Percentiles rank a stretch among this genome's conserved stretches.
Conservation (phyloP, 441 rosid species). For the Theobroma grandiflorum region DNA sequence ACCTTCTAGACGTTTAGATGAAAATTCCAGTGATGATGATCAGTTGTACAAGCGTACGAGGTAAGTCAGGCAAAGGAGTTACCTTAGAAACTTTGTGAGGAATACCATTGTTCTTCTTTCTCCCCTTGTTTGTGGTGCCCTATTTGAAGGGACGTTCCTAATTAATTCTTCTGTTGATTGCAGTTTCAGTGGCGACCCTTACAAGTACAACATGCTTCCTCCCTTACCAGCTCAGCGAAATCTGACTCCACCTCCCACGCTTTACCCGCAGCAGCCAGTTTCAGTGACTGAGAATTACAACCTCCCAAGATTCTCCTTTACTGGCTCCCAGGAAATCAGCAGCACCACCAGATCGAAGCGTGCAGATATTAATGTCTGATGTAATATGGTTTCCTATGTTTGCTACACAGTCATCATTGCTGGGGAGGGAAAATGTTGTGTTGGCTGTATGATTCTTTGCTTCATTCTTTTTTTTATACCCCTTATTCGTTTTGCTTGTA, state of each 20-base stretch:
- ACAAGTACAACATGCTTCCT: slow-evolving; percentile 72
- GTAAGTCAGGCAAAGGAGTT: slow-evolving; percentile 40
- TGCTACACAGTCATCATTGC: not conserved
- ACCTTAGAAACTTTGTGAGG: not conserved
- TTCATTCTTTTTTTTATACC: not conserved
- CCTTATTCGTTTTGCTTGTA: slow-evolving; percentile 19
- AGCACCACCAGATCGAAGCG: slow-evolving; percentile 76
- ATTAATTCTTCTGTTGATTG: slow-evolving; percentile 28
- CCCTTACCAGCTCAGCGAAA: slow-evolving; percentile 95
- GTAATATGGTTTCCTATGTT: not conserved
- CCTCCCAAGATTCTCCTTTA: slow-evolving; percentile 73
- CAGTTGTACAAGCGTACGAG: slow-evolving; percentile 63
- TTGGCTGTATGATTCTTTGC: slow-evolving; percentile 26
- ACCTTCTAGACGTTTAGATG: slow-evolving; percentile 76
- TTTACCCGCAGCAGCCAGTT: slow-evolving; percentile 95
- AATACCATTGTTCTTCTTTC: not conserved
- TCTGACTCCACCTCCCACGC: slow-evolving; percentile 94
- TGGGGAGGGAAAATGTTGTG: not conserved
- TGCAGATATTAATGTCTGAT: slow-evolving; percentile 77
- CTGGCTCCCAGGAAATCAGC: slow-evolving; percentile 59
- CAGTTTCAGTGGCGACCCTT: slow-evolving; percentile 69
- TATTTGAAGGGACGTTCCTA: not conserved
- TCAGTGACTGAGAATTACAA: slow-evolving; percentile 66
- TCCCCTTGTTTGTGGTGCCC: not conserved
- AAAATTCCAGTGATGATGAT: slow-evolving; percentile 71